Evolutionary conservation across 768 basidiomycete genomes (phyloP).

Genomic region (Phanerochaete sordida): DNA sequence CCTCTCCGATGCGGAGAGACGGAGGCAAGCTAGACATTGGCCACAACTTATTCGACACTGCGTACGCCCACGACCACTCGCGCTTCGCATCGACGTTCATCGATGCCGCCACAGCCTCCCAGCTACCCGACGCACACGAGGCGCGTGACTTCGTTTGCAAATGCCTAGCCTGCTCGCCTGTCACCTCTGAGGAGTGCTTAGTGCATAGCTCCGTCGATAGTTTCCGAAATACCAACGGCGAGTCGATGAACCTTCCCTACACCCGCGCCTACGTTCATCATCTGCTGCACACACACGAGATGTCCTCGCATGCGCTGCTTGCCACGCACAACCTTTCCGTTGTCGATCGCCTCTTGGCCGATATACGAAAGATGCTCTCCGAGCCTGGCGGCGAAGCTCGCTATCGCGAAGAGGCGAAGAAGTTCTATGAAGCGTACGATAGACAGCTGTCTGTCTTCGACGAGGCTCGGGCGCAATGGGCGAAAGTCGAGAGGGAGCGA

Average conservation of each 20-base stretch:
- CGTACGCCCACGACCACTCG: constrained; percentile 60
- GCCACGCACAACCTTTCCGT: constrained; percentile 73
- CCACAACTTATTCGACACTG: constrained; percentile 64
- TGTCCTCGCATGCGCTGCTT: constrained; percentile 78
- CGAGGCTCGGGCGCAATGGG: constrained; percentile 55
- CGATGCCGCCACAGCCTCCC: constrained; percentile 18
- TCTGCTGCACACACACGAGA: constrained; percentile 84
- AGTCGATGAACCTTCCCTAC: constrained; percentile 26
- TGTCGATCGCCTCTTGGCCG: constrained; percentile 59
- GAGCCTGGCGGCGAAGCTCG: constrained; percentile 6
- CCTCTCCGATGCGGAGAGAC: constrained; percentile 6
- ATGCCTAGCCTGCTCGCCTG: constrained; percentile 57
- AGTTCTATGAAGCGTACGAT: constrained; percentile 52
- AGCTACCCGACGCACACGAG: background rate
- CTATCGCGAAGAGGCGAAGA: constrained; percentile 45
- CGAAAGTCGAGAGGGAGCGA: constrained; percentile 61
- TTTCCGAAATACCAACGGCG: constrained; percentile 21
- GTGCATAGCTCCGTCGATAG: constrained; percentile 45
- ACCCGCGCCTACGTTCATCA: constrained; percentile 78
- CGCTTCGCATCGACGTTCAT: constrained; percentile 43
- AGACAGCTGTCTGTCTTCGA: constrained; percentile 41
- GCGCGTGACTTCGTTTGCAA: constrained; percentile 31
- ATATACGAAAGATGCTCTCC: constrained; percentile 42
- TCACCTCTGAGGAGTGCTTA: constrained; percentile 30
- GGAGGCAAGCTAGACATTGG: constrained; percentile 47